phyloP scores from a whole-genome alignment of 352 stramenopile species.

The Phytophthora europaea region DNA sequence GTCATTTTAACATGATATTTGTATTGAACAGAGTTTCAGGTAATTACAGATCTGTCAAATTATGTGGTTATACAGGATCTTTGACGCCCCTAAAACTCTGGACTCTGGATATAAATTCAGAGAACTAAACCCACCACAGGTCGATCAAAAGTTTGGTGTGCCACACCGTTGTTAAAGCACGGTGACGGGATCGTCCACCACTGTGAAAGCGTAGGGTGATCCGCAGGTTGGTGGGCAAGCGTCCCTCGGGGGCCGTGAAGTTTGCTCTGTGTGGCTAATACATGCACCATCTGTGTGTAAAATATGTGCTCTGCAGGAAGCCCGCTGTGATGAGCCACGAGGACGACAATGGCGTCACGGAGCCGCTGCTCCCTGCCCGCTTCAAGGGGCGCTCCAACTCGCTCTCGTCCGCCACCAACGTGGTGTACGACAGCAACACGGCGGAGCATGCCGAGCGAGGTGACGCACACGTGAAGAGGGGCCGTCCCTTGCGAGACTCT shows the following conservation, averaged over 20 bases:
- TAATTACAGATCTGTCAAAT: too few species aligned
- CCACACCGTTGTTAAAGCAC: neutral
- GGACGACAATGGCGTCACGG: conserved; percentile 36
- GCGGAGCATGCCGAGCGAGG: conserved; percentile 16
- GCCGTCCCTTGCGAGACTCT: conserved; percentile 61
- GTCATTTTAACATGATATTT: too few species aligned
- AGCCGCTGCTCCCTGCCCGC: conserved; percentile 66
- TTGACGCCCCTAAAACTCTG: too few species aligned
- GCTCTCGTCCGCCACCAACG: conserved; percentile 21
- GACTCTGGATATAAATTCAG: too few species aligned
- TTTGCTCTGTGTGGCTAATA: neutral
- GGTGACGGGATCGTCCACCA: neutral
- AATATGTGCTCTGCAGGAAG: conserved; percentile 3
- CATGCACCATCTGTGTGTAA: neutral
- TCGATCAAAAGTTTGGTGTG: neutral
- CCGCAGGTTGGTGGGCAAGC: neutral
- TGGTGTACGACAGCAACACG: conserved; percentile 26
- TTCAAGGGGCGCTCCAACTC: conserved; percentile 41
- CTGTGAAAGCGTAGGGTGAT: neutral
- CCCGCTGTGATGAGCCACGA: conserved; percentile 35
- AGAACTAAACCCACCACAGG: too few species aligned
- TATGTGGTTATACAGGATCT: too few species aligned
- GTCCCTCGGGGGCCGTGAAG: neutral
- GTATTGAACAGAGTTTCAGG: too few species aligned
- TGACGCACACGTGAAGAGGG: conserved; percentile 39